Conservation (phyloP, 345 rosid species). For the Eucalyptus regnans region DNA sequence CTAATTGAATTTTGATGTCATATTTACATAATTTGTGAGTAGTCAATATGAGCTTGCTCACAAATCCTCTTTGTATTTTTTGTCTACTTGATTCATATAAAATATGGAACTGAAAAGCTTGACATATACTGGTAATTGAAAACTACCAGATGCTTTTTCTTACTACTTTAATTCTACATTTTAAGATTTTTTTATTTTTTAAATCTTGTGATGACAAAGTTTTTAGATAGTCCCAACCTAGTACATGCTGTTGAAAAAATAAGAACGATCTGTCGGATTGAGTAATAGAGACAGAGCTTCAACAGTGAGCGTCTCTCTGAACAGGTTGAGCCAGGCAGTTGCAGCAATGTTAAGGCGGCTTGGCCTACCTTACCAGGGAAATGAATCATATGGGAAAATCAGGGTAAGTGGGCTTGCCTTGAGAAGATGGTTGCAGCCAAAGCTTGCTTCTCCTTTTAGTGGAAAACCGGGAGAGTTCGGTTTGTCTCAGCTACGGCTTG, state of each 20-base stretch:
- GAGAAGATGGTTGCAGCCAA: constrained; percentile 81
- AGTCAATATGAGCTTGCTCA: background rate
- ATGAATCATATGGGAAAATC: constrained; percentile 53
- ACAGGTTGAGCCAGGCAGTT: constrained; percentile 55
- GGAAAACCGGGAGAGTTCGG: constrained; percentile 49
- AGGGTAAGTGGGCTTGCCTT: constrained; percentile 66
- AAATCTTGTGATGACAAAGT: background rate
- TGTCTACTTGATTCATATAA: background rate
- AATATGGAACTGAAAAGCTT: background rate
- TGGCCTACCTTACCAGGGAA: constrained; percentile 61
- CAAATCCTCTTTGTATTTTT: background rate
- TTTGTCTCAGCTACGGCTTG: constrained; percentile 32
- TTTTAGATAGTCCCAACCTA: background rate
- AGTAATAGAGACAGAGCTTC: background rate
- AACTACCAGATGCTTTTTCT: background rate
- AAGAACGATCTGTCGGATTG: background rate
- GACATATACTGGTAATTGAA: background rate
- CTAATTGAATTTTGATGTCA: background rate
- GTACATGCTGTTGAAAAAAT: background rate
- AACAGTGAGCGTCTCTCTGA: background rate
- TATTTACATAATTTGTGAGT: background rate
- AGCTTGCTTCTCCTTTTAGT: constrained; percentile 52
- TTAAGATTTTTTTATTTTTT: background rate
- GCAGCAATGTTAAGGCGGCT: constrained; percentile 70
- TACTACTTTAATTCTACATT: background rate